Evolutionary conservation across 176 grass and related monocot species (phyloP), one percentile per base, ranked within the genome.

Genomic region (Zoysia pacifica): DNA sequence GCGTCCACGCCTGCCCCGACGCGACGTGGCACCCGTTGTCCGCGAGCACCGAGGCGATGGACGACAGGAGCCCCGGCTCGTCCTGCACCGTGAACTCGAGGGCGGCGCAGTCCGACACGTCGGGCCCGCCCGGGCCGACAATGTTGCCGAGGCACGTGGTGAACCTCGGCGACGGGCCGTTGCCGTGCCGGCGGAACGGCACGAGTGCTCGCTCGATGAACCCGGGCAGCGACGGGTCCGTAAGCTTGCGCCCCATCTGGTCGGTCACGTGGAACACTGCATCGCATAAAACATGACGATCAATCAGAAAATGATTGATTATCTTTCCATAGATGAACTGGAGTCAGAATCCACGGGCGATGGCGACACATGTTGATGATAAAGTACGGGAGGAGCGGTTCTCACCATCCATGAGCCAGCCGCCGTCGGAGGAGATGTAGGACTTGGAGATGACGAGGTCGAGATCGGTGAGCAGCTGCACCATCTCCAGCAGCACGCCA

Each of bases 381-480:
- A 0, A 12, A 16, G n/a, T 65, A 16, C 13, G 14, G 36, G 56
- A 47, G 12, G 47, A 39, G 1, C 1, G 15, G 61, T 48, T 8
- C 74, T 48, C 73, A 77, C 92, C 92, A 16, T 94, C 92, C 92
- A 94, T 94, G 77, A 94, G 83, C 92, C 92, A 94, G 53, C 86
- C 88, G 48, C 92, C 92, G 73, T 94, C 92, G 69, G 92, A 91
- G 51, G 92, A 94, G 86, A 94, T 94, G 86, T 89, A 94, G 46
- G 92, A 91, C 47, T 94, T 94, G 89, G 74, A 94, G 86, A 94
- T 94, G 77, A 91, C 50, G 78, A 94, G 92, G 84, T 94, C 92
- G 58, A 94, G 92, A 15, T 94, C 92, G 43, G 89, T 94, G 45
- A 94, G 86, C 35, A 91, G 83, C 86, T 91, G 92, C 65, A 94